These are phyloP conservation scores for Sordariomycetes sp. DNA, from an alignment of 2,329 filamentous ascomycete genomes.

Conservation along the genomic window DNA sequence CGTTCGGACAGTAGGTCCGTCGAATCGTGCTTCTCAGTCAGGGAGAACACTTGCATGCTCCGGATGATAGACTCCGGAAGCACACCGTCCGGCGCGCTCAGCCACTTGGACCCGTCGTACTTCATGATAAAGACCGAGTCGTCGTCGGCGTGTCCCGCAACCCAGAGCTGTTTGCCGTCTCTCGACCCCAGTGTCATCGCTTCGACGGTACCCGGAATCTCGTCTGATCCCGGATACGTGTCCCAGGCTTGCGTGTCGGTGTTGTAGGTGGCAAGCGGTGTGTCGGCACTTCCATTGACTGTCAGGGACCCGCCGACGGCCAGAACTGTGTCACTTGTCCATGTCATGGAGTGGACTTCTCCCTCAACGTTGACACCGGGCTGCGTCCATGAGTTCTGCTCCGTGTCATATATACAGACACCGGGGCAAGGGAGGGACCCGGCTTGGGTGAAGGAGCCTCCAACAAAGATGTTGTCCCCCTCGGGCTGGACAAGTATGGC, in stretches of 20 bases:
- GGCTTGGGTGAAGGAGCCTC: conserved; percentile 72
- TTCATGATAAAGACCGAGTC: conserved; percentile 68
- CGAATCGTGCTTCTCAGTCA: conserved; percentile 56
- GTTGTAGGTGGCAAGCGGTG: conserved; percentile 65
- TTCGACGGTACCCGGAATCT: conserved; percentile 70
- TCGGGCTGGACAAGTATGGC: conserved; percentile 63
- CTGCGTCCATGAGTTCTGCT: conserved; percentile 65
- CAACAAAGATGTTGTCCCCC: conserved; percentile 70
- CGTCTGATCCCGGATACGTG: conserved; percentile 46
- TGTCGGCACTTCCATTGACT: conserved; percentile 48
- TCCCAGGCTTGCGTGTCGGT: conserved; percentile 57
- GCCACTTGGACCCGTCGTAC: conserved; percentile 66
- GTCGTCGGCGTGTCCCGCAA: conserved; percentile 59
- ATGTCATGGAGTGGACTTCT: conserved; percentile 60
- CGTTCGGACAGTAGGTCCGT: conserved; percentile 53
- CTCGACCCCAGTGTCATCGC: conserved; percentile 64
- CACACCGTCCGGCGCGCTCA: conserved; percentile 48
- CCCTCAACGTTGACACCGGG: conserved; percentile 66
- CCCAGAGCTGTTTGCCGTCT: conserved; percentile 69
- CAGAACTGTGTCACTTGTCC: conserved; percentile 62
- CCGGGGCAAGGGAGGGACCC: conserved; percentile 73
- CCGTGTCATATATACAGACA: conserved; percentile 69
- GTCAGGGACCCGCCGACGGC: conserved; percentile 70
- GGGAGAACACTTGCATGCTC: conserved; percentile 69
- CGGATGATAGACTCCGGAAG: conserved; percentile 57